Conservation (phyloP, 495 filamentous ascomycete genomes). For the Aspergillus ostianus region DNA sequence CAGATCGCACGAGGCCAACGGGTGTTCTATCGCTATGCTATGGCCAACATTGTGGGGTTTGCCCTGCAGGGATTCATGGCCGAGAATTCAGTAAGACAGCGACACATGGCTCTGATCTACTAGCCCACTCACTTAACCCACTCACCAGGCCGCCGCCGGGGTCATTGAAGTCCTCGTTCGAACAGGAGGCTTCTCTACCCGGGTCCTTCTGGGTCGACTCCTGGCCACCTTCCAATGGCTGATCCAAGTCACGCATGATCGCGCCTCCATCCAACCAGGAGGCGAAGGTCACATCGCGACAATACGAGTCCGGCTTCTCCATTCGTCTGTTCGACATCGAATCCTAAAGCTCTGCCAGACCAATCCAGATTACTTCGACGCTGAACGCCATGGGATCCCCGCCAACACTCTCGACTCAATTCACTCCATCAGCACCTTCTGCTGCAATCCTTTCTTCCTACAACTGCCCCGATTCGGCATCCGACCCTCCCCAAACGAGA, state of each 20-base stretch:
- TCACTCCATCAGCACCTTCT: slow-evolving; percentile 64
- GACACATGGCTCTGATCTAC: slow-evolving; percentile 15
- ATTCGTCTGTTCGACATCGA: slow-evolving; percentile 64
- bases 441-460: slow-evolving; percentile 59
- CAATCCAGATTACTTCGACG: slow-evolving; percentile 59
- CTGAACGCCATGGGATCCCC: slow-evolving; percentile 57
- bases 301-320: slow-evolving; percentile 67
- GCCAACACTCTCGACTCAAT: slow-evolving; percentile 71
- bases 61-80: slow-evolving; percentile 66
- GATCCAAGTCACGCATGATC: slow-evolving; percentile 59
- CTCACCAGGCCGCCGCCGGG: slow-evolving; percentile 35
- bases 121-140: not conserved
- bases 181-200: slow-evolving; percentile 65
- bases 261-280: slow-evolving; percentile 61
- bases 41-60: slow-evolving; percentile 57
- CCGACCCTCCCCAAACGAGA: slow-evolving; percentile 54
- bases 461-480: slow-evolving; percentile 69
- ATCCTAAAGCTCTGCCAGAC: slow-evolving; percentile 54
- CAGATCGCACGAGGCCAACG: slow-evolving; percentile 64
- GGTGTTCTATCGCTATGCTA: slow-evolving; percentile 62
- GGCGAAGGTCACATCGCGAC: slow-evolving; percentile 64
- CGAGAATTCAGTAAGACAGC: slow-evolving; percentile 37
- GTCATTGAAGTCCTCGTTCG: slow-evolving; percentile 65
- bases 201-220: slow-evolving; percentile 56
- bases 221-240: slow-evolving; percentile 62